phyloP scores from a whole-genome alignment of 2,329 filamentous ascomycete genomes.

The Cercospora zeina region DNA sequence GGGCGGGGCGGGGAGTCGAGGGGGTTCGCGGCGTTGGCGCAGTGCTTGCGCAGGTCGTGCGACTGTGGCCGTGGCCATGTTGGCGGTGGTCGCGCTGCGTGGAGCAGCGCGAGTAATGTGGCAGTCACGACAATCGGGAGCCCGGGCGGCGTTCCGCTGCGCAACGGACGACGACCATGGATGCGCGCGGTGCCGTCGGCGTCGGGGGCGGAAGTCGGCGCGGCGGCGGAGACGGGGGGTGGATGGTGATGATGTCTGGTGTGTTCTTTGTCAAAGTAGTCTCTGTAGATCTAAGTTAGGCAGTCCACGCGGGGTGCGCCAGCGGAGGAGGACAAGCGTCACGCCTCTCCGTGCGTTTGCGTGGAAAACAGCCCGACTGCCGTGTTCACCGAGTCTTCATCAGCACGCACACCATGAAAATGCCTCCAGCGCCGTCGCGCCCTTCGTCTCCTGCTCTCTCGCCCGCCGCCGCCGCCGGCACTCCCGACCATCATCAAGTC shows the following conservation, averaged over 20 bases:
- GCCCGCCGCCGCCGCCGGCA: background rate
- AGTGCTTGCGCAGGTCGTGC: slow-evolving; percentile 45
- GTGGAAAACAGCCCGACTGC: background rate
- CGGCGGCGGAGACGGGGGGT: background rate
- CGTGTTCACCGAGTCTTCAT: background rate
- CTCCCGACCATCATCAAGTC: background rate
- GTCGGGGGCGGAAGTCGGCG: background rate
- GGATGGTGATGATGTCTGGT: background rate
- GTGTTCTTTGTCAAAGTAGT: background rate
- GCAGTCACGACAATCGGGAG: slow-evolving; percentile 1
- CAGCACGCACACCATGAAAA: background rate
- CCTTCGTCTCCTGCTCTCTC: background rate
- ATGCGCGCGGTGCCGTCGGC: background rate
- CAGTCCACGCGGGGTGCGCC: background rate
- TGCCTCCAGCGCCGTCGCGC: background rate
- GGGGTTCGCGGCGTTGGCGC: slow-evolving; percentile 45
- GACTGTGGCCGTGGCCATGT: slow-evolving; percentile 40
- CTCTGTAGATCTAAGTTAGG: too few species aligned
- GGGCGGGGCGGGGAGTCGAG: slow-evolving; percentile 40
- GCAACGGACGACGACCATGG: background rate
- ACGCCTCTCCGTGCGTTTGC: background rate
- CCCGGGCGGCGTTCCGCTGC: slow-evolving; percentile 2
- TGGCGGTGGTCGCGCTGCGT: background rate
- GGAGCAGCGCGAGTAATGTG: slow-evolving; percentile 11
- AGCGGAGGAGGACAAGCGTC: background rate